Evolutionary conservation across 1,139 yeast genomes (phyloP).

Genomic region (Yamadazyma diospyri): DNA sequence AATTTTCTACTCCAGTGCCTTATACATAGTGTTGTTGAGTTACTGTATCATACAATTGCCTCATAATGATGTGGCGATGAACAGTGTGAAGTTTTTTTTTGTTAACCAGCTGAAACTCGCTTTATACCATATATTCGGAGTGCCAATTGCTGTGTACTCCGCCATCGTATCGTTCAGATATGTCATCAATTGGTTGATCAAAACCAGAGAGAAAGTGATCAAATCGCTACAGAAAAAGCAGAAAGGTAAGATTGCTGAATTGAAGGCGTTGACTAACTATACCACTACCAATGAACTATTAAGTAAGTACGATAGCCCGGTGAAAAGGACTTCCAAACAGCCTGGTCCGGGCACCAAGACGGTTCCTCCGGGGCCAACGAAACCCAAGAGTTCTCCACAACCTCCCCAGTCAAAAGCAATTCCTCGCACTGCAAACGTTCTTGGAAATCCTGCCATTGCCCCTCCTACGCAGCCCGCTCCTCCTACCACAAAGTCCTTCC

Average conservation of each 20-base stretch:
- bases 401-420: background rate
- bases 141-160: constrained; percentile 28
- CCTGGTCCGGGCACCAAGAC: background rate
- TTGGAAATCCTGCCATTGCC: background rate
- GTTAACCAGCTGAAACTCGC: constrained; percentile 21
- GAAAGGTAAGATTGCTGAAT: constrained; percentile 60
- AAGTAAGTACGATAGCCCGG: constrained; percentile 52
- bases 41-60: constrained; percentile 25
- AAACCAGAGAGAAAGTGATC: constrained; percentile 18
- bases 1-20: constrained; percentile 24
- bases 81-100: constrained; percentile 22
- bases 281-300: constrained; percentile 72
- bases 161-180: constrained; percentile 20
- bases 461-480: background rate
- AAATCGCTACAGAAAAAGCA: constrained; percentile 47
- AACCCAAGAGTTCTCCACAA: background rate
- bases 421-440: background rate
- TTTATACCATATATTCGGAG: constrained; percentile 19
- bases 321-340: background rate
- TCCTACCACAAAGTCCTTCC: constrained; percentile 21
- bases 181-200: constrained; percentile 24
- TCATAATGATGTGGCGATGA: constrained; percentile 14
- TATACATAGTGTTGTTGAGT: constrained; percentile 31
- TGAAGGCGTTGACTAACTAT: constrained; percentile 77
- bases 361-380: background rate